Conservation (phyloP, 192 early-diverging fungal genomes). For the Mortierella hygrophila region DNA sequence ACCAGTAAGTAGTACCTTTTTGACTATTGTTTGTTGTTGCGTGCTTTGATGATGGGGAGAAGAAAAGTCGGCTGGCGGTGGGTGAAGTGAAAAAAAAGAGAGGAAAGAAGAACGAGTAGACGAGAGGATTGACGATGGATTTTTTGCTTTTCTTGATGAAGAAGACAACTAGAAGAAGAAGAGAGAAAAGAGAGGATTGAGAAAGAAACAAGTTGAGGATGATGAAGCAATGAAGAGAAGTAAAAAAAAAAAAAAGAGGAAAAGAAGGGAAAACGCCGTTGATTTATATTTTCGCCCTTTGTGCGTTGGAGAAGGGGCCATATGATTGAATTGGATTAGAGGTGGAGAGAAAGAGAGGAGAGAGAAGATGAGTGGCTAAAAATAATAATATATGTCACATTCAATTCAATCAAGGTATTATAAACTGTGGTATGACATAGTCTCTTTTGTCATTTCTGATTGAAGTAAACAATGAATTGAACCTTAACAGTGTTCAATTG, state of each 20-base stretch:
- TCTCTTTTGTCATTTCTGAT: too few relatives aligned
- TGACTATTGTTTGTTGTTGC: constrained; percentile 2
- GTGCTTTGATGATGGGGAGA: background rate
- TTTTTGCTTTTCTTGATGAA: background rate
- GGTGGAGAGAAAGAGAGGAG: background rate
- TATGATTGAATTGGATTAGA: constrained; percentile 3
- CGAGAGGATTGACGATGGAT: background rate
- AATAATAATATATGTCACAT: too few relatives aligned
- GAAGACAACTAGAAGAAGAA: background rate
- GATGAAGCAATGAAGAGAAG: background rate
- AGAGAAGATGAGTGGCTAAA: too few relatives aligned
- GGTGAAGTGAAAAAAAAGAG: background rate
- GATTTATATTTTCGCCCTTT: background rate
- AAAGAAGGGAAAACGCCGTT: background rate
- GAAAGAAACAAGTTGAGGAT: background rate
- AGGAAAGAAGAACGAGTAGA: background rate
- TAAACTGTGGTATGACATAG: too few relatives aligned
- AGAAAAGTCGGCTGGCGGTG: background rate
- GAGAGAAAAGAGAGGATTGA: constrained; percentile 2
- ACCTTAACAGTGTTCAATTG: too few relatives aligned
- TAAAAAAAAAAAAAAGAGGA: constrained; percentile 4
- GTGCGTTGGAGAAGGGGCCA: background rate
- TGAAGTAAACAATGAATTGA: too few relatives aligned
- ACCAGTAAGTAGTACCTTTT: constrained; percentile 3
- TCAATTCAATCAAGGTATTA: too few relatives aligned